Base-by-base conservation (phyloP, 371 early-diverging fungal species). In the Dinochytrium kinnereticum region DNA sequence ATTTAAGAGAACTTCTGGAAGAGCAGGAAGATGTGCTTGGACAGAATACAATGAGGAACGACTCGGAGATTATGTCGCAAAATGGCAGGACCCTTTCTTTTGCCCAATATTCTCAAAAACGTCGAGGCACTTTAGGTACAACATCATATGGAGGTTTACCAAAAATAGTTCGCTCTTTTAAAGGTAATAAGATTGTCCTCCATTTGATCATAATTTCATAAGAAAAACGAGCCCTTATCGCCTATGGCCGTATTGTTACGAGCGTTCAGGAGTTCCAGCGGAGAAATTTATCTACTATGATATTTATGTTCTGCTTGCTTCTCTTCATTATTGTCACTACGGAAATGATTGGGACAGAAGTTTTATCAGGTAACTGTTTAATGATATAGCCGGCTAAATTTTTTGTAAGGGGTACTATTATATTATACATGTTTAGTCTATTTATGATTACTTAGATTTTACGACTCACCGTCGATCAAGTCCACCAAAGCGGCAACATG, bases 401-500 rank as follows among this genome's bases (percentile, higher is more conserved):
- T 53, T 7, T 53, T 53, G n/a, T 53, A 15, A 53, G n/a, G 5
- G 55, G 13, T 26, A 53, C 55, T n/a, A 26, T 5, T 13, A 26
- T 15, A 53, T 15, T n/a, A 53, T 53, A 26, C 7, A 5, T 21
- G 5, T 21, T 13, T 5, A 53, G 26, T 15, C 24, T 53, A 5
- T 53, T 53, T 5, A 53, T 26, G 5, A 15, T 53, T 5, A 53
- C 7, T 5, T 53, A 53, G 55, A 26, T 15, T 53, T 53, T 53
- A 26, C 7, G 24, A n/a, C 26, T 53, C 10, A 53, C 17, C 5
- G 55, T 53, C 5, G 26, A 53, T 24, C 55, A 53, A 53, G 55
- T 53, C 24, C 55, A 53, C 24, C 55, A 53, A 53, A 53, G 55
- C 26, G 55, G 55, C 10, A 53, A 53, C 26, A 53, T 53, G 55